These are phyloP conservation scores for Thalia dealbata DNA, from an alignment of 176 grass and related monocot genomes.

Conservation along the genomic window DNA sequence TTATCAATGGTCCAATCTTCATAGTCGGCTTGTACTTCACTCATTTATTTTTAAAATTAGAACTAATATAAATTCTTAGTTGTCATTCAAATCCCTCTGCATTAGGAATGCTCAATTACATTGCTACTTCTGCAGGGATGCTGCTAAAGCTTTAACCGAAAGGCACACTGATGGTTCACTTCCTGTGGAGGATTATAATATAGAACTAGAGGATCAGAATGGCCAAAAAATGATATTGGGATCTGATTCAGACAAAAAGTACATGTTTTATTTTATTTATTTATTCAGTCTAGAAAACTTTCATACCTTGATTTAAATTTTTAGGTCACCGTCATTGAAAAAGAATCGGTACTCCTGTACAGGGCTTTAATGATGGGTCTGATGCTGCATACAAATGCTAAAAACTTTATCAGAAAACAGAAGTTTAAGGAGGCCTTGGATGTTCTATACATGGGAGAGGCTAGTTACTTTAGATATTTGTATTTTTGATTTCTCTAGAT, in stretches of 20 bases:
- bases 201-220: slow-evolving; percentile 93
- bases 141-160: slow-evolving; percentile 56
- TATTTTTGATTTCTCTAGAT: slow-evolving; percentile 4
- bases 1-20: too few species aligned
- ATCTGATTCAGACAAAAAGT: slow-evolving; percentile 80
- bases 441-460: slow-evolving; percentile 80
- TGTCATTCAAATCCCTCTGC: background rate
- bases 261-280: slow-evolving; percentile 17
- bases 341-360: background rate
- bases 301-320: background rate
- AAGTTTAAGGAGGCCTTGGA: slow-evolving; percentile 71
- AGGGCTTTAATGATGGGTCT: slow-evolving; percentile 84
- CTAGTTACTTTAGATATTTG: slow-evolving; percentile 21
- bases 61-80: background rate
- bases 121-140: slow-evolving; percentile 42
- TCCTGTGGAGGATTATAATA: slow-evolving; percentile 62
- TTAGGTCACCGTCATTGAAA: background rate
- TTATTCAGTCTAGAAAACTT: background rate
- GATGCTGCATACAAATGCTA: slow-evolving; percentile 84
- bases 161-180: slow-evolving; percentile 86
- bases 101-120: background rate
- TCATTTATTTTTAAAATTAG: background rate
- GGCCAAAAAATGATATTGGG: slow-evolving; percentile 81
- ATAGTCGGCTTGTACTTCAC: background rate
- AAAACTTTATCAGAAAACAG: slow-evolving; percentile 54